phyloP scores from a whole-genome alignment of 2,329 filamentous ascomycete species.

The Colletotrichum liaoningense region DNA sequence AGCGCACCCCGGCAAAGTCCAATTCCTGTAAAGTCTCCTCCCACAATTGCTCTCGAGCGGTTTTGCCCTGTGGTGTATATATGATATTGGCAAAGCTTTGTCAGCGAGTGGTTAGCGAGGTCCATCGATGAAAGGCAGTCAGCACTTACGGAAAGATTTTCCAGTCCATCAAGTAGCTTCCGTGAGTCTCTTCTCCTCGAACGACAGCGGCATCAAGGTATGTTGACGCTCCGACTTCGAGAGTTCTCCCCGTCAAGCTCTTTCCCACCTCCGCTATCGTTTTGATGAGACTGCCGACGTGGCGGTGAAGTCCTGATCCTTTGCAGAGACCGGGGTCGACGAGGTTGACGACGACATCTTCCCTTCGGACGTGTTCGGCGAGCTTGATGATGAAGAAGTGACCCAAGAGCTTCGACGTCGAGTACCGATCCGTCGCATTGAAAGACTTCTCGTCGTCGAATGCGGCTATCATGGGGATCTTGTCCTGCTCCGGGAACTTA shows the following conservation, averaged over 20 bases:
- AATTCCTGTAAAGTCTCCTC: constrained; percentile 37
- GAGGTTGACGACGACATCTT: constrained; percentile 57
- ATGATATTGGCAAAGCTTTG: constrained; percentile 38
- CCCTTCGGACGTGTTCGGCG: constrained; percentile 47
- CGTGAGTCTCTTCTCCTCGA: constrained; percentile 60
- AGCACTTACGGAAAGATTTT: constrained; percentile 55
- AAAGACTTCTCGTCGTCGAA: constrained; percentile 45
- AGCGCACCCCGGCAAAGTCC: constrained; percentile 36
- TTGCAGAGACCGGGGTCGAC: constrained; percentile 57
- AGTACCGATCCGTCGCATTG: constrained; percentile 38
- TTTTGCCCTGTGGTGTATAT: constrained; percentile 31
- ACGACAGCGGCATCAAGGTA: constrained; percentile 57
- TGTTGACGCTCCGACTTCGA: constrained; percentile 53
- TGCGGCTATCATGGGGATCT: constrained; percentile 38
- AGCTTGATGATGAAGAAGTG: constrained; percentile 51
- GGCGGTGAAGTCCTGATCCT: constrained; percentile 54
- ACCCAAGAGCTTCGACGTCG: constrained; percentile 44
- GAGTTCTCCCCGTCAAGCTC: constrained; percentile 41
- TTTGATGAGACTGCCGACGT: constrained; percentile 25
- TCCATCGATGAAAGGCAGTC: neutral
- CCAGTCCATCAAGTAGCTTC: constrained; percentile 59
- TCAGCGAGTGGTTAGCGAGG: constrained; percentile 36
- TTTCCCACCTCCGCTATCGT: constrained; percentile 28
- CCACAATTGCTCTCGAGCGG: constrained; percentile 29
- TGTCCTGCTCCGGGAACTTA: constrained; percentile 39